Percentiles rank a stretch among this genome's conserved stretches.
These are phyloP conservation scores for Daldinia sp. DNA, from an alignment of 2,329 filamentous ascomycete species.

Conservation along the genomic window DNA sequence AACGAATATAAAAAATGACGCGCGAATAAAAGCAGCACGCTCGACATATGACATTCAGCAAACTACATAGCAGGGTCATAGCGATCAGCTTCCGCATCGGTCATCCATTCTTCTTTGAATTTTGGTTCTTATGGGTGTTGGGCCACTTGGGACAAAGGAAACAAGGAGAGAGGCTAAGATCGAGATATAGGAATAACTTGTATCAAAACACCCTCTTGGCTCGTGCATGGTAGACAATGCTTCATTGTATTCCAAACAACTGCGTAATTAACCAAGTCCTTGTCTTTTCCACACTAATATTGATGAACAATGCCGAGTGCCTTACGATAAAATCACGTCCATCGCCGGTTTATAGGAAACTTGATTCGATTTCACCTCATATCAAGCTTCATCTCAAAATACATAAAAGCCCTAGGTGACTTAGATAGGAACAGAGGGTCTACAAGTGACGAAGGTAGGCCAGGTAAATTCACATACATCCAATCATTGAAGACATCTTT, in stretches of 20 bases:
- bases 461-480: not conserved
- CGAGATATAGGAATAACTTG: not conserved
- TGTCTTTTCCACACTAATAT: not conserved
- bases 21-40: not conserved
- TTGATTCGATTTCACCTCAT: not conserved
- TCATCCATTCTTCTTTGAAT: not conserved
- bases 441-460: not conserved
- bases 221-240: slow-evolving; percentile 1
- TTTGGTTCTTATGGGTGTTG: not conserved
- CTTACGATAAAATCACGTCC: not conserved
- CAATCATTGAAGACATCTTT: not conserved
- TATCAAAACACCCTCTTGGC: not conserved
- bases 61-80: not conserved
- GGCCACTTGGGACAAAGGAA: not conserved
- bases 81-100: too few relatives aligned
- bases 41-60: not conserved
- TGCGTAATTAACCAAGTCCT: not conserved
- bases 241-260: not conserved
- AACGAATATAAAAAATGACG: not conserved
- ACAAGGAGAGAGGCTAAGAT: not conserved
- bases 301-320: not conserved
- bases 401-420: not conserved
- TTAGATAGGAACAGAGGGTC: not conserved
- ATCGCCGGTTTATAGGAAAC: not conserved
- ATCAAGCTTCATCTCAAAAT: not conserved